Evolutionary conservation across 495 filamentous ascomycete species (phyloP), one percentile per base, ranked within the genome.

Genomic region (Penicillium samsonianum): DNA sequence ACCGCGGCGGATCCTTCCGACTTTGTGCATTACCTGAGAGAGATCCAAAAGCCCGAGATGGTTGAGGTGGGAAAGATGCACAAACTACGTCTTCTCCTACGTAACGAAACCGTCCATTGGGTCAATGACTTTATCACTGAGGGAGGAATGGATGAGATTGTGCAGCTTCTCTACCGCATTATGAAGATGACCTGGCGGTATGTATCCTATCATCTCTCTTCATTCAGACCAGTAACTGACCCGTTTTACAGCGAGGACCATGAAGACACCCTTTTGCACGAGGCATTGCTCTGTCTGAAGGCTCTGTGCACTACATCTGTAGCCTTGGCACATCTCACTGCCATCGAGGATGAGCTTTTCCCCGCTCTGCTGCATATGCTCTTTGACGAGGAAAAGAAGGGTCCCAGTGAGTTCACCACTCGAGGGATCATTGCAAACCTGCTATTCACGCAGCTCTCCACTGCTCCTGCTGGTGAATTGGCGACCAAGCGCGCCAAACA

Each of bases 111-210:
- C 4, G 88, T 98, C 3, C 83, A 85, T 17, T 98, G 95, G 95
- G 93, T 95, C 2, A 90, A 98, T 63, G 80, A 83, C 7, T 98
- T 98, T 71, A 89, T 98, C 61, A 78, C 83, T 20, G 82, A 90
- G 61, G 92, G 91, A 17, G 94, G 94, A 25, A 96, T 98, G 92
- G 82, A 87, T 63, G 91, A 96, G 67, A 89, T 98, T 50, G 87
- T 96, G 26, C 84, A 82, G 47, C 77, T 98, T 51, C 76, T 98
- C 55, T 87, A 96, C 62, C 84, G 94, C 14, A 96, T 91, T 48
- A 91, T 97, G 83, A 87, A 89, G 51, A 85, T 98, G 52, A 95
- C 96, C 69, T 98, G 94, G 94, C 88, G 92, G 90, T 93, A 81
- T 65, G 87, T 77, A 42, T 28, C 37, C 20, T 4, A 28, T 12